A percentile compares a stretch with the other conserved stretches of the same genome.
Conservation (phyloP, 2,329 filamentous ascomycete genomes). For the Trichoderma cornu-damae region DNA sequence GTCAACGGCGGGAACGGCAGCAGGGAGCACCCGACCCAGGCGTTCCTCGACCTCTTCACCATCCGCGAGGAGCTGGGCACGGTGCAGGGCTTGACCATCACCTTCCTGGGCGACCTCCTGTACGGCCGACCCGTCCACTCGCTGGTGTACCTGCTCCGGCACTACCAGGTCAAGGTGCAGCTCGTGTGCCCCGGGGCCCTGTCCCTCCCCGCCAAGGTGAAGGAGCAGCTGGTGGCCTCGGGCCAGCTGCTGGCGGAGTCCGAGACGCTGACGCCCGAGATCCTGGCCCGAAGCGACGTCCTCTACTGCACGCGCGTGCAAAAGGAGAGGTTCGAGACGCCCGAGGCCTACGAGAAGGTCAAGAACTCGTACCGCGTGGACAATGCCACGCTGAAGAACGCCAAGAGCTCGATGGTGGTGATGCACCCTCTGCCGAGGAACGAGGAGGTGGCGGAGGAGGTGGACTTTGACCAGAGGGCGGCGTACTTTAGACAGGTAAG, state of each 20-base stretch:
- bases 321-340: conserved; percentile 86
- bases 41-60: conserved; percentile 95
- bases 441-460: conserved; percentile 87
- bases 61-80: conserved; percentile 97
- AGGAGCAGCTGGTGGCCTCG: conserved; percentile 63
- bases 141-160: conserved; percentile 83
- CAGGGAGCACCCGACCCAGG: conserved; percentile 94
- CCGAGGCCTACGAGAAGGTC: conserved; percentile 75
- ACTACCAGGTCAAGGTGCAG: conserved; percentile 93
- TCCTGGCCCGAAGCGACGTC: conserved; percentile 80
- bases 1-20: conserved; percentile 97
- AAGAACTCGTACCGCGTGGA: conserved; percentile 88
- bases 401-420: conserved; percentile 89
- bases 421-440: conserved; percentile 95
- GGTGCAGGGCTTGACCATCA: conserved; percentile 91
- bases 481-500: conserved; percentile 99
- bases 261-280: conserved; percentile 75
- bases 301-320: conserved; percentile 96
- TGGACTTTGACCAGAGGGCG: conserved; percentile 93
- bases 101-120: conserved; percentile 87
- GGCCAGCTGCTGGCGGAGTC: conserved; percentile 75
- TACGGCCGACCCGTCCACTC: conserved; percentile 96
- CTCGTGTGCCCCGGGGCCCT: conserved; percentile 80
- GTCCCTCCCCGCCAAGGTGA: conserved; percentile 68
- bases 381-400: conserved; percentile 82